Evolutionary conservation across 306 rosid species (phyloP).

Genomic region (Cicer cuneatum): DNA sequence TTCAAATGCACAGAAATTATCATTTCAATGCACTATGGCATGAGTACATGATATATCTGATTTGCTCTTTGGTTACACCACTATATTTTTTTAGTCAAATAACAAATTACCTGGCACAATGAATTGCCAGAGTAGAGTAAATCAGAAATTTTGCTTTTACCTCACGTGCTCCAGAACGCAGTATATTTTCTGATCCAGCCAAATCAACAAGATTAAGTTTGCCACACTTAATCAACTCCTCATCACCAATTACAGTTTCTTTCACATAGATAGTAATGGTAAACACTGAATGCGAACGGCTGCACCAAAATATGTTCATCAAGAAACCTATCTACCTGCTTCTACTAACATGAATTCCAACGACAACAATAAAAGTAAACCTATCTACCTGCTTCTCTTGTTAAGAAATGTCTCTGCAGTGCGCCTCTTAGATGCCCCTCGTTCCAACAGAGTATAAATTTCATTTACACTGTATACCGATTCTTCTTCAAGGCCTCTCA

Average conservation of each 20-base stretch:
- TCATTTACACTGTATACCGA: slow-evolving; percentile 80
- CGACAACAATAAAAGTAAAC: not conserved
- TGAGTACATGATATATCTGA: not conserved
- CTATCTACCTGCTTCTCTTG: slow-evolving; percentile 93
- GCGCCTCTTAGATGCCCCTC: slow-evolving; percentile 89
- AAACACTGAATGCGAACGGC: slow-evolving; percentile 96
- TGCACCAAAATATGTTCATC: slow-evolving; percentile 50
- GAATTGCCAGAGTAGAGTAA: slow-evolving; percentile 13
- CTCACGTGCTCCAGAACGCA: slow-evolving; percentile 99
- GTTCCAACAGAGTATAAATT: slow-evolving; percentile 79
- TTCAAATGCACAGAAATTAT: not conserved
- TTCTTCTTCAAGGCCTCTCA: slow-evolving; percentile 96
- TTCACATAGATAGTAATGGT: slow-evolving; percentile 85
- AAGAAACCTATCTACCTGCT: slow-evolving; percentile 17
- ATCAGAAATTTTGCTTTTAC: slow-evolving; percentile 48
- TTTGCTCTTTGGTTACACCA: slow-evolving; percentile 27
- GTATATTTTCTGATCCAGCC: slow-evolving; percentile 96
- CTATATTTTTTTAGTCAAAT: slow-evolving; percentile 8
- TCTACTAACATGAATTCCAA: slow-evolving; percentile 28
- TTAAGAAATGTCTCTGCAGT: slow-evolving; percentile 93
- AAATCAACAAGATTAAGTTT: slow-evolving; percentile 97
- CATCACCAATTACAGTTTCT: slow-evolving; percentile 84
- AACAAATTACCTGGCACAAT: slow-evolving; percentile 1
- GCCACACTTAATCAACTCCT: slow-evolving; percentile 95
- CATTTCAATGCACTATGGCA: not conserved